These are phyloP conservation scores for Mycena sanguinolenta DNA, from an alignment of 768 basidiomycete species.

Conservation along the genomic window DNA sequence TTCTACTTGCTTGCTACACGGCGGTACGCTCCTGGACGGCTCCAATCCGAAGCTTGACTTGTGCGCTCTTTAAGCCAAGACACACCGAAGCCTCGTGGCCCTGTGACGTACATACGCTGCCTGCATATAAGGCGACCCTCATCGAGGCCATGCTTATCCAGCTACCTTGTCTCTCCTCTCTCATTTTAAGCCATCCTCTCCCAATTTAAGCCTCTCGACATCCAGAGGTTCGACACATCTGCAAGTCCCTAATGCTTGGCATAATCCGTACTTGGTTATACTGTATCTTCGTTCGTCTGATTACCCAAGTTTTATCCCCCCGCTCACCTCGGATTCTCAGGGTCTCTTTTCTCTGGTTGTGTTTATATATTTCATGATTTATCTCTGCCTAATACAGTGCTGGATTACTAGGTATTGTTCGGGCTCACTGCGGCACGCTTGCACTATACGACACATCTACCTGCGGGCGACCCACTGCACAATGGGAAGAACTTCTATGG, in stretches of 20 bases:
- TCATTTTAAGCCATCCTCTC: no score
- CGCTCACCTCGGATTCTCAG: slow-evolving; percentile 24
- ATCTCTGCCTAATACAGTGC: not conserved
- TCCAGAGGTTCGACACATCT: not conserved
- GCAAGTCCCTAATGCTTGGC: slow-evolving; percentile 28
- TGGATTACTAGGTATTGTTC: slow-evolving; percentile 45
- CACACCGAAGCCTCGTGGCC: slow-evolving; percentile 35
- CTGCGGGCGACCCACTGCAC: slow-evolving; percentile 66
- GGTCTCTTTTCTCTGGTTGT: slow-evolving; percentile 28
- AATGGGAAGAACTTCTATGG: slow-evolving; percentile 69
- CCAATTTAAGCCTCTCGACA: slow-evolving; percentile 2
- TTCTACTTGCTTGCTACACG: not conserved
- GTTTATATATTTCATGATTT: not conserved
- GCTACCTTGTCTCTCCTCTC: slow-evolving; percentile 1
- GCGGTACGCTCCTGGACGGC: not conserved
- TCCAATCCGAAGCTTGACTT: not conserved
- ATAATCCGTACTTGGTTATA: slow-evolving; percentile 36
- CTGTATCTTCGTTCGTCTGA: slow-evolving; percentile 24
- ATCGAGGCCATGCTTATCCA: slow-evolving; percentile 23
- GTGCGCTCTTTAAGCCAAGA: not conserved
- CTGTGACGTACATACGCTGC: slow-evolving; percentile 26
- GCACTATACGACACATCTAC: slow-evolving; percentile 70
- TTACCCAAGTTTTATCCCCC: not conserved
- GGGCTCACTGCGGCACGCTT: slow-evolving; percentile 68
- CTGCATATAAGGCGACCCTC: slow-evolving; percentile 31